phyloP scores from a whole-genome alignment of 371 early-diverging fungal genomes.

The Mucor irregularis region DNA sequence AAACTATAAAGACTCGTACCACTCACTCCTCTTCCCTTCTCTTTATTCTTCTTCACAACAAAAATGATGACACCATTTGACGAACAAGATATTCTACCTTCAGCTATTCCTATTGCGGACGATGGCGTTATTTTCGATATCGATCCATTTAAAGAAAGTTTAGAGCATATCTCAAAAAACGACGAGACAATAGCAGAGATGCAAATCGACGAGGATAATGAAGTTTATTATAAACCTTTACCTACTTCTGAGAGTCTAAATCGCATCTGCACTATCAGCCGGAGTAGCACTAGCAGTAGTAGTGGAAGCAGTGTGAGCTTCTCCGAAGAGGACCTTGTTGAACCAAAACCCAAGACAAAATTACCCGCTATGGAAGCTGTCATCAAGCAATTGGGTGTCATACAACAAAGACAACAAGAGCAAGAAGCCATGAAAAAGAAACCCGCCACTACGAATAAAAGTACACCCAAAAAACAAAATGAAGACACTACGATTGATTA shows the following conservation, averaged over 20 bases:
- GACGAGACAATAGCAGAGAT: neutral
- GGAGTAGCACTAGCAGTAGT: neutral
- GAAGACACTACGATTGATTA: conserved; percentile 6
- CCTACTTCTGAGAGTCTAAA: neutral
- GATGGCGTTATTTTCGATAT: neutral
- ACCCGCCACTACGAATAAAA: neutral
- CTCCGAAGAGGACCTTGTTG: neutral
- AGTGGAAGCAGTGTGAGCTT: neutral
- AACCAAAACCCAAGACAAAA: neutral
- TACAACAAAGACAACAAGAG: neutral
- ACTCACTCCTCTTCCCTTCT: no score
- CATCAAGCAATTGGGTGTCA: conserved; percentile 9
- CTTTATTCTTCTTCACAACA: neutral
- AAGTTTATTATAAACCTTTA: neutral
- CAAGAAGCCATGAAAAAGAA: neutral
- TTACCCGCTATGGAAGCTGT: conserved; percentile 20
- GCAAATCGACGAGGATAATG: neutral
- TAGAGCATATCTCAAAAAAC: neutral
- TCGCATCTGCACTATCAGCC: no score
- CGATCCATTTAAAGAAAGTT: neutral
- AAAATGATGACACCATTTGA: neutral
- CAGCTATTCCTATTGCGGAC: neutral
- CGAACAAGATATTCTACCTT: neutral
- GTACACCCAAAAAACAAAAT: neutral
- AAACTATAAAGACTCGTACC: no score